Conservation (phyloP, 352 stramenopile genomes). For the Phytophthora parvispora region DNA sequence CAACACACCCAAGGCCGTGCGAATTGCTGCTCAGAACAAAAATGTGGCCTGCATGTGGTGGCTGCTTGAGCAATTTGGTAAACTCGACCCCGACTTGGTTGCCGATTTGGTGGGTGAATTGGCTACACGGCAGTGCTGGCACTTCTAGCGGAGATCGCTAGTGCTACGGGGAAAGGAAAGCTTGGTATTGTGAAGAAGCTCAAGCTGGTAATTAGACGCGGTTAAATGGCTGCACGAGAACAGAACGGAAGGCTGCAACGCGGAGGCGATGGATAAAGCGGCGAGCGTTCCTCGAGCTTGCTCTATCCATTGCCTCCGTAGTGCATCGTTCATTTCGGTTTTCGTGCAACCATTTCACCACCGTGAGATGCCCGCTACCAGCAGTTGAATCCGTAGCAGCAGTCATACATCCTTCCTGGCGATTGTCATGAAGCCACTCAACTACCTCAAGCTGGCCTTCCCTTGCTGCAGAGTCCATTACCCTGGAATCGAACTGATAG, state of each 20-base stretch:
- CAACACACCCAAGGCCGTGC: not conserved
- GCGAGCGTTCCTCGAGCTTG: too few relatives aligned
- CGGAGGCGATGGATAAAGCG: too few relatives aligned
- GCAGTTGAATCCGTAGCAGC: not conserved
- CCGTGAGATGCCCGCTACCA: not conserved
- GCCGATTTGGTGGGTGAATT: not conserved
- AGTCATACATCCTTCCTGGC: not conserved
- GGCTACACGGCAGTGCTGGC: not conserved
- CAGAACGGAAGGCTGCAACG: too few relatives aligned
- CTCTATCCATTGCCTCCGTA: not conserved
- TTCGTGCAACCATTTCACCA: constrained; percentile 2
- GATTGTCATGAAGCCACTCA: not conserved
- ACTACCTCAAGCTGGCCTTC: not conserved
- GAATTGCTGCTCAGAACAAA: not conserved
- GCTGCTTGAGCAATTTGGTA: not conserved
- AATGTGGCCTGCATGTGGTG: not conserved
- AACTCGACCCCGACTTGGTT: not conserved
- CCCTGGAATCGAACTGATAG: not conserved
- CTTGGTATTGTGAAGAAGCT: not conserved
- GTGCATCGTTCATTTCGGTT: not conserved
- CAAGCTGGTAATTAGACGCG: too few relatives aligned
- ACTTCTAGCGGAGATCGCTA: not conserved
- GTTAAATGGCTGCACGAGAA: too few relatives aligned
- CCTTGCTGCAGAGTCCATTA: not conserved
- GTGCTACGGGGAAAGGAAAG: not conserved